A percentile compares a stretch with the other conserved stretches of the same genome.
Evolutionary conservation across 139 green algal genomes (phyloP).

Genomic region (Diplosphaera chodatii): DNA sequence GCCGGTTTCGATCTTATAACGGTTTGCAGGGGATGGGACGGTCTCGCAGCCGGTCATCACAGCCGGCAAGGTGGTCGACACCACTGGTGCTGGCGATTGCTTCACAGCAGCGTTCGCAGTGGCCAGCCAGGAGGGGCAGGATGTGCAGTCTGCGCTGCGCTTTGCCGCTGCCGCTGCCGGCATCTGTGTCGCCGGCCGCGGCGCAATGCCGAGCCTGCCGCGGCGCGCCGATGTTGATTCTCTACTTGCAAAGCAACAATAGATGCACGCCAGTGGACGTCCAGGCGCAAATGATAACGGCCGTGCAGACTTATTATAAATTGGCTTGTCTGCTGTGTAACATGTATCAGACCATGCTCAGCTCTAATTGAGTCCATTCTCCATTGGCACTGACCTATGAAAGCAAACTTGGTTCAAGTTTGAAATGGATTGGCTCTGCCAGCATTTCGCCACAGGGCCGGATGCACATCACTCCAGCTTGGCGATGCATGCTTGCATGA

Average conservation of each 20-base stretch:
- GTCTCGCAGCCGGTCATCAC: constrained; percentile 24
- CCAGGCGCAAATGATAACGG: background rate
- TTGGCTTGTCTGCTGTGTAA: too few species aligned
- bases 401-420: too few species aligned
- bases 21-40: constrained; percentile 24
- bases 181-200: constrained; percentile 55
- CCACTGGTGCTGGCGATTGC: constrained; percentile 87
- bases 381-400: too few species aligned
- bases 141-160: constrained; percentile 46
- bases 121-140: constrained; percentile 60
- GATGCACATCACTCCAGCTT: too few species aligned
- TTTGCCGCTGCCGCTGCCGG: constrained; percentile 65
- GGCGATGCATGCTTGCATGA: too few species aligned
- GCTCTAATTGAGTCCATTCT: too few species aligned
- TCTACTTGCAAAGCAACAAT: constrained; percentile 1
- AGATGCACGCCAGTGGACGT: background rate
- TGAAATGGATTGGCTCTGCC: too few species aligned
- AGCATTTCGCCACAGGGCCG: too few species aligned
- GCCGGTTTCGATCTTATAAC: too few species aligned
- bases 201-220: constrained; percentile 59
- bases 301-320: too few species aligned
- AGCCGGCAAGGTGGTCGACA: constrained; percentile 65
- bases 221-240: constrained; percentile 23
- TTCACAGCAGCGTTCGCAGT: constrained; percentile 87
- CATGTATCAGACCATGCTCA: too few species aligned